These are phyloP conservation scores for Sphaerulina populicola DNA, from an alignment of 2,329 filamentous ascomycete species.

Conservation along the genomic window DNA sequence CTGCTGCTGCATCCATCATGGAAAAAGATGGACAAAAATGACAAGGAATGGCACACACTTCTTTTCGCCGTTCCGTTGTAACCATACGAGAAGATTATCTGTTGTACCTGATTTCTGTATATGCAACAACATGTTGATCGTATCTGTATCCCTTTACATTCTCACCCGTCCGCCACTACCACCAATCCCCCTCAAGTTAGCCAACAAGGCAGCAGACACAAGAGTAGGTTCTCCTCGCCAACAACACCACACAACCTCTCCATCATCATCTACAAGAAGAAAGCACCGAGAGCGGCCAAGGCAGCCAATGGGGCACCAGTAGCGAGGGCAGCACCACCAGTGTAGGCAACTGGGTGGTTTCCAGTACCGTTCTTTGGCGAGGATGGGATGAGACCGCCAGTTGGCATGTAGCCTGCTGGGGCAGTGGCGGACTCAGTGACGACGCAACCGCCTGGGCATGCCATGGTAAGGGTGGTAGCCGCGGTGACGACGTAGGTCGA, in stretches of 20 bases:
- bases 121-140: too few relatives aligned
- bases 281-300: conserved; percentile 1
- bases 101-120: background rate
- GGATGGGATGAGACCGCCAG: background rate
- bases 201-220: background rate
- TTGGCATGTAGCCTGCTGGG: background rate
- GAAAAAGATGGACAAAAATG: background rate
- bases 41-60: background rate
- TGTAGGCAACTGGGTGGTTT: background rate
- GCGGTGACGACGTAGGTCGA: conserved; percentile 60
- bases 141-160: background rate
- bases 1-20: too few relatives aligned
- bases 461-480: conserved; percentile 24
- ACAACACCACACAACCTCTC: background rate
- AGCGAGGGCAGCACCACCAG: background rate
- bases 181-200: too few relatives aligned
- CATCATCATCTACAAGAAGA: conserved; percentile 3
- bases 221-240: background rate
- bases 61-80: background rate
- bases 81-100: background rate
- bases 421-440: conserved; percentile 7
- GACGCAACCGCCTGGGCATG: conserved; percentile 16
- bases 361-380: background rate
- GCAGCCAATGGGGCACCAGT: background rate
- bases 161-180: background rate